Conservation (phyloP, 2,329 filamentous ascomycete species). For the Hypoxylon sp. region DNA sequence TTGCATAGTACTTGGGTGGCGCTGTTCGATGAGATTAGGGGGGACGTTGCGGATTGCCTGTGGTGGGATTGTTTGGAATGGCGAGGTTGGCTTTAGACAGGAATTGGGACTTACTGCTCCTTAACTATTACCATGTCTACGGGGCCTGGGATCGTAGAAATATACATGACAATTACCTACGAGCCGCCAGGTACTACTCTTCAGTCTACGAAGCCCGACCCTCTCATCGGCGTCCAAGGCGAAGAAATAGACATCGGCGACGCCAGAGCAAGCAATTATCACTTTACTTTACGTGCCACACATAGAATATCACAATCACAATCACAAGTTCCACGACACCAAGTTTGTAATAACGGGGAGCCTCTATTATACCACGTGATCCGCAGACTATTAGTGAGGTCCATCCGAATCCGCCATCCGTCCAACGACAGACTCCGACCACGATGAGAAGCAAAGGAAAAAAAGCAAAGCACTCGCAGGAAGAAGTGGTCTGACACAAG, state of each 20-base stretch:
- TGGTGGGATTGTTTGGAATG: too few species aligned
- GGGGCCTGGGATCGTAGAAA: not conserved
- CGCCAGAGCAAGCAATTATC: not conserved
- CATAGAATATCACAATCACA: not conserved
- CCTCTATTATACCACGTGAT: not conserved
- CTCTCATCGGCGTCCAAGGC: not conserved
- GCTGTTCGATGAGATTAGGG: not conserved
- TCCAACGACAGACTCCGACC: not conserved
- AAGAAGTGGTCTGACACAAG: too few species aligned
- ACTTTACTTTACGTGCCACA: not conserved
- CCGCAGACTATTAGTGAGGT: not conserved
- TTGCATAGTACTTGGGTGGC: not conserved
- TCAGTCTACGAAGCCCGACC: not conserved
- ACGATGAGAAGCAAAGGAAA: not conserved
- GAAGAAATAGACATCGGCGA: not conserved
- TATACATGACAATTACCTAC: not conserved
- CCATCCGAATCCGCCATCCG: not conserved
- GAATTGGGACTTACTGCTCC: not conserved
- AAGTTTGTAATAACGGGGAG: not conserved
- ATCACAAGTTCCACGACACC: not conserved
- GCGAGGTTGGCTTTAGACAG: not conserved
- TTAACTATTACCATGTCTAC: too few species aligned
- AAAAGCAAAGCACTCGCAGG: too few species aligned
- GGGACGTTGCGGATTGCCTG: too few species aligned
- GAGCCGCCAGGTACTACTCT: not conserved